Evolutionary conservation across 2,329 filamentous ascomycete species (phyloP), one percentile per base, ranked within the genome.

Genomic region (Paramyrothecium sp.): DNA sequence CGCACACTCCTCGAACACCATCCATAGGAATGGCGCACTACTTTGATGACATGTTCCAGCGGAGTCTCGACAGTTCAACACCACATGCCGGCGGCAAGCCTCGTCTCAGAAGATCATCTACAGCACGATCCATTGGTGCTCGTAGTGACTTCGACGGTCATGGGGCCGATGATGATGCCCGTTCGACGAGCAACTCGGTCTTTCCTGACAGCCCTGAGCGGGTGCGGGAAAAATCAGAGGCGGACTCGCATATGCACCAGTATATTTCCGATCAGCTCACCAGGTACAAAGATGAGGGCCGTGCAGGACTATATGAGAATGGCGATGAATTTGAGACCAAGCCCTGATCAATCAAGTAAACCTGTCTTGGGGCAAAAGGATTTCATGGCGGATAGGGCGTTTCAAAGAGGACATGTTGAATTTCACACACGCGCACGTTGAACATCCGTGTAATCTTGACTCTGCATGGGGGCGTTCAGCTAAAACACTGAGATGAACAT

Each of bases 1-100:
- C 94, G 1, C 92, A 97, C 68, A 98, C 95, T 1, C 95, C 95
- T 16, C 90, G 92, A 53, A 96, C 92, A 3, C 93, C 94, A 2
- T 87, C 89, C 2, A 85, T 86, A 1, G 92, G 89, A 46, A 94
- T 96, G 75, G 84, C 89, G 8, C 93, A 97, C 72, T 98, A 98
- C 80, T 98, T 98, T 70, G 94, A 98, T 67, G 94, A 98, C 68
- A 86, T 92, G 58, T 89, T 96, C 73, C 72, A 75, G 53, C 76
- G 77, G n/a, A 73, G 61, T 23, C 64, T 73, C 23, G 69, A 71
- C 44, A 63, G 77, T 67, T 63, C 74, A 53, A 58, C 69, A 58
- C 67, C 76, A 61, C 67, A 75, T 63, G 66, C 73, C 5, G 63
- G 73, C 3, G 71, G 68, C 22, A 81, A 78, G 63, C 82, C 81